Base-by-base conservation (phyloP, 371 early-diverging fungal genomes). In the Apophysomyces ossiformis region DNA sequence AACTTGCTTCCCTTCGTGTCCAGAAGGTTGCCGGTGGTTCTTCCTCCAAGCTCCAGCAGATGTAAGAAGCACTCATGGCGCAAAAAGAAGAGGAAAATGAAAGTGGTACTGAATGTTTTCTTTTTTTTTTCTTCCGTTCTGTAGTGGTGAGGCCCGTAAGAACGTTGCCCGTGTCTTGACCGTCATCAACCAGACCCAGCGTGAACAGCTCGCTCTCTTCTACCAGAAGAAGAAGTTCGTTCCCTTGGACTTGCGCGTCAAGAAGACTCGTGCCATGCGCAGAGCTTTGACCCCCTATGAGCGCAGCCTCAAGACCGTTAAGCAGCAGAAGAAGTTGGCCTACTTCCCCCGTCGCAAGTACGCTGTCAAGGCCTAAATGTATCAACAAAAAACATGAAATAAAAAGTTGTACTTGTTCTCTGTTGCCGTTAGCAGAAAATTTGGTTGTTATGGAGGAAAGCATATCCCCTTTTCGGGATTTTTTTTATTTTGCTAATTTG, bases 181-280 rank as follows among this genome's bases (percentile, higher is more conserved):
- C 58, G 95, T 95, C 77, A 93, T 95, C 82, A 87, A 84, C 85
- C 94, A 95, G 78, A 87, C 87, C 73, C 88, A 92, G 74, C 92
- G 95, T 65, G 89, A 87, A 57, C 85, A 89, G 75, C 87, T 93
- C 66, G 89, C 90, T 66, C 72, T 85, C 64, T 86, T 85, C 84
- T 94, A 92, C 89, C 87, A 89, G 76, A 89, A 89, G 73, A 94
- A 92, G 88, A 95, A 95, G 89, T 90, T 91, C 88, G 69, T 87
- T 58, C 97, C 96, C 66, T 83, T 93, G 68, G 96, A 96, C 77
- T 89, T 96, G 80, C 93, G 97, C 70, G 82, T 77, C 80, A 96
- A 96, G 92, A 92, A 92, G 91, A 96, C 96, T 69, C 92, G 97
- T 72, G 97, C 97, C 69, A 90, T 96, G 81, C 95, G 97, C 66